These are phyloP conservation scores for Didymella lethalis DNA, from an alignment of 2,329 filamentous ascomycete species.

Conservation along the genomic window DNA sequence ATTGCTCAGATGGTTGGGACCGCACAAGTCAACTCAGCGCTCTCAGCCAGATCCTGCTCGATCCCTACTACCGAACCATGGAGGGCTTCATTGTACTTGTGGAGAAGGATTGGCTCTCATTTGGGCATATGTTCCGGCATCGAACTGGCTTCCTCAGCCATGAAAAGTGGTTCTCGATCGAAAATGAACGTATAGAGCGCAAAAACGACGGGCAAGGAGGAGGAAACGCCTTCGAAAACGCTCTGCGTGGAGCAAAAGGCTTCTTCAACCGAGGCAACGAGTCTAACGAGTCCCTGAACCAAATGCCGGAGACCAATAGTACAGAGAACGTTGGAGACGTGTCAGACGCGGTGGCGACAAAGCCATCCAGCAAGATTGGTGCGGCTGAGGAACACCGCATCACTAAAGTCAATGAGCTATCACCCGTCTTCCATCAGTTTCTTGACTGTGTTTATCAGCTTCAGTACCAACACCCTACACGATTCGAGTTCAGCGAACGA, in stretches of 20 bases:
- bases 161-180: constrained; percentile 92
- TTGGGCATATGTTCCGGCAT: constrained; percentile 96
- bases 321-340: constrained; percentile 59
- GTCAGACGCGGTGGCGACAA: constrained; percentile 48
- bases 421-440: constrained; percentile 97
- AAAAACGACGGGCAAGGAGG: constrained; percentile 51
- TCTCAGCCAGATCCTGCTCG: constrained; percentile 88
- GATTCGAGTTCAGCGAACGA: constrained; percentile 96
- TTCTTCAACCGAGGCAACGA: constrained; percentile 85
- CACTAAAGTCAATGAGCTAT: constrained; percentile 88
- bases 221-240: constrained; percentile 83
- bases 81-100: constrained; percentile 94
- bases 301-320: constrained; percentile 60
- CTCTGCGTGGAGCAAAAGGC: constrained; percentile 81
- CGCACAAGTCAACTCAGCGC: constrained; percentile 94
- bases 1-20: constrained; percentile 99
- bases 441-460: constrained; percentile 94
- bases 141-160: constrained; percentile 87
- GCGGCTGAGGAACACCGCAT: constrained; percentile 67
- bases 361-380: constrained; percentile 47
- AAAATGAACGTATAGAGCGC: constrained; percentile 76
- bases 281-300: constrained; percentile 68
- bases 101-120: constrained; percentile 98
- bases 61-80: constrained; percentile 93
- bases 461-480: constrained; percentile 80